Evolutionary conservation across 306 rosid genomes (phyloP), one percentile per base, ranked within the genome.

Genomic region (Cicer judaicum): DNA sequence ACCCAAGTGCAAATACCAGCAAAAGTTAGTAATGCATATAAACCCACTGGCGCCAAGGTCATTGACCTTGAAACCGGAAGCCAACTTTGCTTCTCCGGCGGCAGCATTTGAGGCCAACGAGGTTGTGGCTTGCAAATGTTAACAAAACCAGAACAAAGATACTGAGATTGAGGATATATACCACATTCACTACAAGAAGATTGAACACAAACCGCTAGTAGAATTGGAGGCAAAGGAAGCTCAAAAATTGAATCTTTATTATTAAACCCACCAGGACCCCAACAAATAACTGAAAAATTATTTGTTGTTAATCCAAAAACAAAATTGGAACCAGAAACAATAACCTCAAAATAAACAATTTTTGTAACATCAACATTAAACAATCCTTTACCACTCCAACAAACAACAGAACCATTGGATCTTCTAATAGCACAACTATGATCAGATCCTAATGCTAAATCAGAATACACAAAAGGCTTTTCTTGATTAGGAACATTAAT

Each of bases 231-330:
- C 74, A 91, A 81, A 0, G 84, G 78, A 70, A 91, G 74, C 80
- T 52, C 81, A 14, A n/a, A 41, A 19, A 65, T 55, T 13, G 79
- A 78, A 80, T 15, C 40, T 12, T 11, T 41, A 79, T 56, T 38
- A 79, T 64, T 63, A 34, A 78, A 64, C 94, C 96, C 90, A 34
- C 97, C 96, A 47, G 91, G 87, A 14, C 98, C 98, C 97, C 97
- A 94, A 80, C 98, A 94, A 47, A 88, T 48, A 2, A 94, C 81
- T 7, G 96, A 88, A 19, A 91, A 82, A 70, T 88, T 87, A 5
- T 10, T 9, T 1, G 88, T 79, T 0, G 78, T 81, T 60, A 94
- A 82, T 65, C 98, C 98, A 77, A 96, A 94, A 62, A 84, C 79
- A 64, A 92, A 90, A 87, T 89, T 72, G 13, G 79, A 87, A 12